Conservation (phyloP, 2,329 filamentous ascomycete species). For the Trichocomaceae sp. region DNA sequence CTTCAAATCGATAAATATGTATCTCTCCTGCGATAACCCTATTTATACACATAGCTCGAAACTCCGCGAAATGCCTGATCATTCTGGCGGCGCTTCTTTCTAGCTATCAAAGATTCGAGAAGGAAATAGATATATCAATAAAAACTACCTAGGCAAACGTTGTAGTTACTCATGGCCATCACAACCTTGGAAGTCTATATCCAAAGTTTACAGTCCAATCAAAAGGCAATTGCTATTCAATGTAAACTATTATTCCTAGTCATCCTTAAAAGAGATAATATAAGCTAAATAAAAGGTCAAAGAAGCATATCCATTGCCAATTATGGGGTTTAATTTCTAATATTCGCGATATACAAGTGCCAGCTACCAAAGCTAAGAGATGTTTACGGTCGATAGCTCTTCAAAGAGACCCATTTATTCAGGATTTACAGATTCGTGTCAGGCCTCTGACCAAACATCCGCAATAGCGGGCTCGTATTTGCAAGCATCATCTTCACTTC, state of each 20-base stretch:
- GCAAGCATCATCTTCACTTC: constrained; percentile 21
- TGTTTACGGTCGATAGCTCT: constrained; percentile 21
- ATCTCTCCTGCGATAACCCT: too few species aligned
- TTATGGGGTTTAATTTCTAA: constrained; percentile 12
- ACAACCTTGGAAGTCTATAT: background rate
- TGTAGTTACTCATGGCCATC: constrained; percentile 1
- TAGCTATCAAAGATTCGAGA: background rate
- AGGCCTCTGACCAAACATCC: constrained; percentile 18
- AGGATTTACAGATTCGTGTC: constrained; percentile 19
- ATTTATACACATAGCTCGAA: too few species aligned
- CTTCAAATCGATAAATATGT: too few species aligned
- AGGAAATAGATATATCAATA: constrained; percentile 3
- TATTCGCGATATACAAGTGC: constrained; percentile 15
- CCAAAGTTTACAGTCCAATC: background rate
- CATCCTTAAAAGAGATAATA: background rate
- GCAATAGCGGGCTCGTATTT: constrained; percentile 20
- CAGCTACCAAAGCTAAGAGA: constrained; percentile 14
- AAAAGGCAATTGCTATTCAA: constrained; percentile 16
- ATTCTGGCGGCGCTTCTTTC: background rate
- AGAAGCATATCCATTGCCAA: background rate
- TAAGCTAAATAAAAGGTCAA: background rate
- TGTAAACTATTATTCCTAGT: constrained; percentile 6
- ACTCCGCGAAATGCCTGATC: background rate
- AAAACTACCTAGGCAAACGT: background rate
- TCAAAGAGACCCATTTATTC: constrained; percentile 9